Conservation (phyloP, 2,329 filamentous ascomycete genomes). For the Pyricularia sp. region DNA sequence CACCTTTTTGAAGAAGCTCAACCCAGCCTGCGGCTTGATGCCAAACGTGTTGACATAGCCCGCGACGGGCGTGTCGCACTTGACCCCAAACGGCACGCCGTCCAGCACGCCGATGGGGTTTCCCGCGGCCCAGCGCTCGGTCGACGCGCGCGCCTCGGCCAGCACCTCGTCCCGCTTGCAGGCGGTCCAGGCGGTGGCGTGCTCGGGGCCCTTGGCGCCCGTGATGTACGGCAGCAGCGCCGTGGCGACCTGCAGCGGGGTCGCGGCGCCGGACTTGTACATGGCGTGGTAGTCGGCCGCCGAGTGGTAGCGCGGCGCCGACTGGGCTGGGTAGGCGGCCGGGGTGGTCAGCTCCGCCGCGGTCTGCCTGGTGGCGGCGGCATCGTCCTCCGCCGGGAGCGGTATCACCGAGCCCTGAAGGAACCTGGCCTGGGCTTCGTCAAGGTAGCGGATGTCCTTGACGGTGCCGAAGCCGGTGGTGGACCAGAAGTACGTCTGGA, state of each 20-base stretch:
- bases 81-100: slow-evolving; percentile 74
- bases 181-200: slow-evolving; percentile 66
- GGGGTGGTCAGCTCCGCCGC: slow-evolving; percentile 29
- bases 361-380: slow-evolving; percentile 8
- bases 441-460: slow-evolving; percentile 35
- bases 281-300: slow-evolving; percentile 68
- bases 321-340: slow-evolving; percentile 24
- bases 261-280: slow-evolving; percentile 60
- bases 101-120: slow-evolving; percentile 62
- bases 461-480: slow-evolving; percentile 51
- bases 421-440: slow-evolving; percentile 33
- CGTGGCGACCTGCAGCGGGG: slow-evolving; percentile 63
- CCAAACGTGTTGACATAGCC: slow-evolving; percentile 62
- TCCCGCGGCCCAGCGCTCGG: slow-evolving; percentile 60
- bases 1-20: slow-evolving; percentile 37
- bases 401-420: slow-evolving; percentile 5
- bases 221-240: slow-evolving; percentile 63
- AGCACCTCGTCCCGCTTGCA: slow-evolving; percentile 52
- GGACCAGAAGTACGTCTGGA: slow-evolving; percentile 59
- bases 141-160: slow-evolving; percentile 63
- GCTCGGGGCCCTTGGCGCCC: slow-evolving; percentile 45
- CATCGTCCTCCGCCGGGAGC: slow-evolving; percentile 1
- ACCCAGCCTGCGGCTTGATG: slow-evolving; percentile 48
- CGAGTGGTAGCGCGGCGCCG: slow-evolving; percentile 52
- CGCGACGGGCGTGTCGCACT: slow-evolving; percentile 67